These are phyloP conservation scores for Globisporangium viniferum DNA, from an alignment of 352 stramenopile species.

Conservation along the genomic window DNA sequence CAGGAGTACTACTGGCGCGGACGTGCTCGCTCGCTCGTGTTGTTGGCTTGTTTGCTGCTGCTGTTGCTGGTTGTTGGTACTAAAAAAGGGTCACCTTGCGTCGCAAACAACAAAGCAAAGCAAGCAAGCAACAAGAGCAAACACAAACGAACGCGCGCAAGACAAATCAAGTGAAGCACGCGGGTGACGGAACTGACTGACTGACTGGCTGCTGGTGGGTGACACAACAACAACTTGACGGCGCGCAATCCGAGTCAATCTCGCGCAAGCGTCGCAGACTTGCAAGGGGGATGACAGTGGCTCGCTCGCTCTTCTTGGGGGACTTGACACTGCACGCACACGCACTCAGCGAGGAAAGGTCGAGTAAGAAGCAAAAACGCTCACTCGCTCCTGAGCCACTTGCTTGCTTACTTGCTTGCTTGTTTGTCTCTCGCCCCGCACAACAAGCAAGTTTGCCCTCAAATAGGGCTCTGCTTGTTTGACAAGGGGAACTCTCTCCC, in stretches of 20 bases:
- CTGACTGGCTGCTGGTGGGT: neutral
- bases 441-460: neutral
- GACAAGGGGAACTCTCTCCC: conserved; percentile 11
- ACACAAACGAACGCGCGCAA: neutral
- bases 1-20: neutral
- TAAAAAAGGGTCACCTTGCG: neutral
- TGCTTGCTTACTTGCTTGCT: conserved; percentile 6
- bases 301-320: neutral
- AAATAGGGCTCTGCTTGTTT: neutral
- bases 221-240: conserved; percentile 5
- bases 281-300: neutral
- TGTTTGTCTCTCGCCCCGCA: neutral
- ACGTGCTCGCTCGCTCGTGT: conserved; percentile 1
- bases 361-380: neutral
- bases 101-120: conserved; percentile 2
- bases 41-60: neutral
- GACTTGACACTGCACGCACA: neutral
- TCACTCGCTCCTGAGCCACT: neutral
- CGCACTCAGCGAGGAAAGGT: neutral
- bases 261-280: conserved; percentile 6
- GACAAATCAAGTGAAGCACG: neutral
- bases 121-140: neutral
- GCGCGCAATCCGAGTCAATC: conserved; percentile 1
- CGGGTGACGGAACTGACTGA: neutral
- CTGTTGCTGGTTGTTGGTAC: too few relatives aligned